Percentiles rank a stretch among this genome's conserved stretches.
Evolutionary conservation across 768 basidiomycete species (phyloP).

Genomic region (Strobilomyces echinocephalus): DNA sequence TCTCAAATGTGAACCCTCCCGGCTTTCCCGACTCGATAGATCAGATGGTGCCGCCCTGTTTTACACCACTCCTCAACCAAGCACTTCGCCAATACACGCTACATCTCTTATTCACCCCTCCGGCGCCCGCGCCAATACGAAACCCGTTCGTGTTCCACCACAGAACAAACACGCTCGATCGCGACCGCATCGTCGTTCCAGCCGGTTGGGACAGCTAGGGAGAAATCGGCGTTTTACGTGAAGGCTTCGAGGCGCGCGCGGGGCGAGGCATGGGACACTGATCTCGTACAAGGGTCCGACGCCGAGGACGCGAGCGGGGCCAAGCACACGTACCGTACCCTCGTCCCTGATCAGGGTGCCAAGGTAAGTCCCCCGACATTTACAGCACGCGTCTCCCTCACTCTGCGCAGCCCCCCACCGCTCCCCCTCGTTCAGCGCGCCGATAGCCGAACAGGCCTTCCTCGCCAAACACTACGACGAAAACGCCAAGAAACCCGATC

Average conservation of each 20-base stretch:
- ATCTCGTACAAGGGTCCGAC: constrained; percentile 48
- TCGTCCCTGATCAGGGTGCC: constrained; percentile 76
- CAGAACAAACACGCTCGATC: constrained; percentile 87
- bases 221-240: constrained; percentile 54
- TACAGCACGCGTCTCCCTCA: background rate
- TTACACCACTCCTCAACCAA: constrained; percentile 81
- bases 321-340: constrained; percentile 31
- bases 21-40: constrained; percentile 5
- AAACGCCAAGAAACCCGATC: constrained; percentile 85
- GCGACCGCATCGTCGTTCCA: constrained; percentile 88
- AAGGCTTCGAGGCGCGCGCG: too few relatives aligned
- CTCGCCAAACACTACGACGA: constrained; percentile 88
- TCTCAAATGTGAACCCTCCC: constrained; percentile 73
- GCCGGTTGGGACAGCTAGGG: constrained; percentile 99
- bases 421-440: constrained; percentile 82
- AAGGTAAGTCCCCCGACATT: constrained; percentile 21
- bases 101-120: constrained; percentile 58
- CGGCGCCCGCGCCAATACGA: constrained; percentile 51
- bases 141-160: constrained; percentile 85
- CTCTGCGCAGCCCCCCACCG: constrained; percentile 48
- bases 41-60: constrained; percentile 89
- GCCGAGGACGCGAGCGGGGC: constrained; percentile 39
- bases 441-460: constrained; percentile 86
- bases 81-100: constrained; percentile 83
- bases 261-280: constrained; percentile 63